These are phyloP conservation scores for Penicillium concentricum DNA, from an alignment of 2,329 filamentous ascomycete species.

Conservation along the genomic window DNA sequence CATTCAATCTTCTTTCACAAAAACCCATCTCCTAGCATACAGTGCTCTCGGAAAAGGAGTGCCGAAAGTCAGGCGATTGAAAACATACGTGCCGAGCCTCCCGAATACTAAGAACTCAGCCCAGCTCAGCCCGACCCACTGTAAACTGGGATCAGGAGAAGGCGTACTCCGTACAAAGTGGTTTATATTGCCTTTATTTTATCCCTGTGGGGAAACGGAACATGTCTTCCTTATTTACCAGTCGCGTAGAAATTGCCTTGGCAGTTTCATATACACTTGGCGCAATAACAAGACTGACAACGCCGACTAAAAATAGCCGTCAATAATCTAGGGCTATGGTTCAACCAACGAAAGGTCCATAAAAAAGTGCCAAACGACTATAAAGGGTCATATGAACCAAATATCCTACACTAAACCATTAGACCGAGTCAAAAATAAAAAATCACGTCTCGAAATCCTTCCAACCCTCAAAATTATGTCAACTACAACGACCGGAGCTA, in stretches of 20 bases:
- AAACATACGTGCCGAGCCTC: background rate
- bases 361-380: background rate
- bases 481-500: slow-evolving; percentile 10
- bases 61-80: background rate
- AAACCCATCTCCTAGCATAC: too few species aligned
- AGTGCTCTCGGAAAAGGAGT: too few species aligned
- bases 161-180: background rate
- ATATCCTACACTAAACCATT: background rate
- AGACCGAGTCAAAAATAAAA: background rate
- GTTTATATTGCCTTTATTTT: background rate
- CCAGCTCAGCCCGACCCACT: background rate
- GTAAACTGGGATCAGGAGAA: too few species aligned
- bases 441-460: background rate
- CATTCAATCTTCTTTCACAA: too few species aligned
- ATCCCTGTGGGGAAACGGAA: background rate
- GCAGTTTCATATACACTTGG: background rate
- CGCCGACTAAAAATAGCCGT: slow-evolving; percentile 1
- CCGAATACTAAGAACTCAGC: background rate
- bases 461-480: background rate
- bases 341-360: background rate
- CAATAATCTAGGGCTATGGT: background rate
- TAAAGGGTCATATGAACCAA: background rate
- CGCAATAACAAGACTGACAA: background rate
- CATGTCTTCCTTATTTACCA: background rate
- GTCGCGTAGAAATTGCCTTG: background rate